These are phyloP conservation scores for Scleroderma citrinum DNA, from an alignment of 768 basidiomycete species.

Conservation along the genomic window DNA sequence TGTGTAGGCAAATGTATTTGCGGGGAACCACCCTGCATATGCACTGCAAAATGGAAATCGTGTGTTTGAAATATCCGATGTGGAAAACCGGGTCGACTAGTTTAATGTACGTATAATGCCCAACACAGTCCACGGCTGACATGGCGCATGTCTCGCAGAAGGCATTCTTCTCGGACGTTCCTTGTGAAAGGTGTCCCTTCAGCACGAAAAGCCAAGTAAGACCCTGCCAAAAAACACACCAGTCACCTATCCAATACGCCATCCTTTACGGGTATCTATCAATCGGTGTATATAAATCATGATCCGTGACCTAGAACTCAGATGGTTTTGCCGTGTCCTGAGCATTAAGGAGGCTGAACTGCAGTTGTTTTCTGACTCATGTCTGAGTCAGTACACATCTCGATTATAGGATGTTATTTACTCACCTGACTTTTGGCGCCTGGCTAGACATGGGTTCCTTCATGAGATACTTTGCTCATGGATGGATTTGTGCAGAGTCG, in stretches of 20 bases:
- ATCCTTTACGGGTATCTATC: constrained; percentile 84
- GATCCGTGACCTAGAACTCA: constrained; percentile 92
- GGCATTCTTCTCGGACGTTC: constrained; percentile 88
- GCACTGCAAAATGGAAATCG: constrained; percentile 86
- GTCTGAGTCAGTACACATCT: constrained; percentile 6
- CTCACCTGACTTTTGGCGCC: constrained; percentile 79
- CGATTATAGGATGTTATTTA: constrained; percentile 1
- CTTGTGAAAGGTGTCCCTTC: constrained; percentile 42
- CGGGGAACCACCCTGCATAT: constrained; percentile 78
- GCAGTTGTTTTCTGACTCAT: constrained; percentile 79
- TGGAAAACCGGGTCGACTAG: constrained; percentile 95
- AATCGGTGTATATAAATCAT: constrained; percentile 82
- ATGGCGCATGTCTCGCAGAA: constrained; percentile 95
- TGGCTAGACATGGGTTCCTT: constrained; percentile 79
- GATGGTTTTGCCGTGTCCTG: constrained; percentile 95
- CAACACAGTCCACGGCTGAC: constrained; percentile 89
- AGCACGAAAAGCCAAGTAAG: neutral
- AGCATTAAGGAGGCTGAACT: constrained; percentile 89
- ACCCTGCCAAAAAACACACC: constrained; percentile 39
- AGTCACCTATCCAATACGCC: constrained; percentile 91
- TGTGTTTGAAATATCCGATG: constrained; percentile 97
- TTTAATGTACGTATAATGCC: constrained; percentile 98
- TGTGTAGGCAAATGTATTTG: neutral
- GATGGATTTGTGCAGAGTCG: too few species aligned
- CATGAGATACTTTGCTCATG: constrained; percentile 33